Percentiles rank a stretch among this genome's conserved stretches.
Evolutionary conservation across 495 filamentous ascomycete genomes (phyloP).

Genomic region (Diplogelasinospora grovesii): DNA sequence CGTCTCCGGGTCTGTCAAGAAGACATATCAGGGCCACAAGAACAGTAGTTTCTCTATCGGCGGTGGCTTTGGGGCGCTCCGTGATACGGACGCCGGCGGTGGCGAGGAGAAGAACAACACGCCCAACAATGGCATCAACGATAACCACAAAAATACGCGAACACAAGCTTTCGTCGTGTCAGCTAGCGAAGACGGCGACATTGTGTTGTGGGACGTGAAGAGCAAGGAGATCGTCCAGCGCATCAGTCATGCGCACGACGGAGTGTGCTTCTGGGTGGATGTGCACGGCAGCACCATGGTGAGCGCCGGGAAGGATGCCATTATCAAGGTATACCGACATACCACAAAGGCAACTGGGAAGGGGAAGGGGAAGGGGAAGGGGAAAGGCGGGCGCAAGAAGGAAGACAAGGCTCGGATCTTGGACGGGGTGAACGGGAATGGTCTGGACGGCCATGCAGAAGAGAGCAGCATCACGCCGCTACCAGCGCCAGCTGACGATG

Average conservation of each 20-base stretch:
- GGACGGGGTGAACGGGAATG: constrained; percentile 8
- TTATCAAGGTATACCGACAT: constrained; percentile 36
- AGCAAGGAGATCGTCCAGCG: constrained; percentile 76
- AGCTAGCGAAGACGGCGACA: constrained; percentile 79
- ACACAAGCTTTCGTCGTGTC: constrained; percentile 57
- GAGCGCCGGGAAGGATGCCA: constrained; percentile 38
- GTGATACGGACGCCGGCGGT: constrained; percentile 18
- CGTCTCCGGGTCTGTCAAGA: constrained; percentile 74
- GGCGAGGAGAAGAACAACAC: constrained; percentile 22
- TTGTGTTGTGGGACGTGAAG: constrained; percentile 84
- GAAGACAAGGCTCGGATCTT: background rate
- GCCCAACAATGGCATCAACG: background rate
- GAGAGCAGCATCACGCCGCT: constrained; percentile 1
- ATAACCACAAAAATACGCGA: background rate
- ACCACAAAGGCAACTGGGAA: no score
- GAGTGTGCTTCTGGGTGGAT: constrained; percentile 81
- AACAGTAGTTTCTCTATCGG: constrained; percentile 78
- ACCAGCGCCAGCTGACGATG: constrained; percentile 15
- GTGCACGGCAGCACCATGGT: constrained; percentile 39
- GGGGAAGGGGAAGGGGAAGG: background rate
- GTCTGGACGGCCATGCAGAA: background rate
- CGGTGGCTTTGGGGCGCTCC: constrained; percentile 70
- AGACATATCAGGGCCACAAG: constrained; percentile 92
- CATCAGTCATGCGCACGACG: constrained; percentile 59
- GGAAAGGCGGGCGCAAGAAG: constrained; percentile 6